A percentile compares a stretch with the other conserved stretches of the same genome.
phyloP scores from a whole-genome alignment of 2,329 filamentous ascomycete species.

The Diplodia seriata region DNA sequence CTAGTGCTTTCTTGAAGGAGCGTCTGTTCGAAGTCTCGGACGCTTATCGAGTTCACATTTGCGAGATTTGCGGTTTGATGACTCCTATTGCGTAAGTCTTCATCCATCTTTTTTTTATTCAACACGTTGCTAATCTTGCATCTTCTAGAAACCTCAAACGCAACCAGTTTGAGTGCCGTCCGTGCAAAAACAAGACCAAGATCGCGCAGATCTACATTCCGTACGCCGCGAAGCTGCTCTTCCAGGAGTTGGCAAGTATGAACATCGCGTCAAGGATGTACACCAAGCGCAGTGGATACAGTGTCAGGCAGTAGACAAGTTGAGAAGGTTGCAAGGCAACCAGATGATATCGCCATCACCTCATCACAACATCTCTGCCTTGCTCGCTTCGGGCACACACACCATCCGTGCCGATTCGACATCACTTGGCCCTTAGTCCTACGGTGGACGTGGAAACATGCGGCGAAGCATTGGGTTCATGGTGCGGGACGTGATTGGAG shows the following conservation, averaged over 20 bases:
- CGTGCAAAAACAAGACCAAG: slow-evolving; percentile 98
- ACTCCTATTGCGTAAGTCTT: slow-evolving; percentile 93
- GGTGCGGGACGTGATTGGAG: not conserved
- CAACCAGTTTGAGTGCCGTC: slow-evolving; percentile 93
- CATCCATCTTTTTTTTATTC: slow-evolving; percentile 34
- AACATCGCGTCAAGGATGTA: slow-evolving; percentile 99
- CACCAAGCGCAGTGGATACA: slow-evolving; percentile 80
- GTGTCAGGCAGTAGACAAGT: slow-evolving; percentile 52
- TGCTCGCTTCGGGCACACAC: not conserved
- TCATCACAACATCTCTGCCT: not conserved
- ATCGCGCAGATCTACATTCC: slow-evolving; percentile 98
- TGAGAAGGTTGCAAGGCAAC: not conserved
- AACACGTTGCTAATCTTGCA: slow-evolving; percentile 36
- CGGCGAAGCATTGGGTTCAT: not conserved
- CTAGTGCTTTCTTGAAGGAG: slow-evolving; percentile 96
- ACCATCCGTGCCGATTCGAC: not conserved
- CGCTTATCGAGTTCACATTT: slow-evolving; percentile 97
- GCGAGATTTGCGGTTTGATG: slow-evolving; percentile 98
- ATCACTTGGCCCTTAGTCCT: not conserved
- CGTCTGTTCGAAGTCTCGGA: slow-evolving; percentile 96
- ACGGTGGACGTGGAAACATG: not conserved
- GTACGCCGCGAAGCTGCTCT: slow-evolving; percentile 95
- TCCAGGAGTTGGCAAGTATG: slow-evolving; percentile 98
- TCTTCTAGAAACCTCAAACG: slow-evolving; percentile 81
- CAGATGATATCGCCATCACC: not conserved